phyloP scores from a whole-genome alignment of 805 yeast species.

The Wickerhamomyces rabaulensis region DNA sequence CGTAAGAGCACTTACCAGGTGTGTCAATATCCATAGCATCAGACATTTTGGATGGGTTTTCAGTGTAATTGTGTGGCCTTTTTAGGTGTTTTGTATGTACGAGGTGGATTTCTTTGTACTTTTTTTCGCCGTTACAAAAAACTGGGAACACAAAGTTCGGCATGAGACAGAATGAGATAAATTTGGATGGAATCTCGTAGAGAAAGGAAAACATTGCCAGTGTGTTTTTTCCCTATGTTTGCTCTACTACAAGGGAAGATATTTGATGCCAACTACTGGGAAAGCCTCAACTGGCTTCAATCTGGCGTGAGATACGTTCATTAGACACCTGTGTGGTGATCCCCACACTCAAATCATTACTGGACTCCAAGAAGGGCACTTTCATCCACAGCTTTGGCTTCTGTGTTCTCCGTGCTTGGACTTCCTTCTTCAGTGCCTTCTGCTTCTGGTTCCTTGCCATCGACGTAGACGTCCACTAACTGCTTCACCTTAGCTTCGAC shows the following conservation, averaged over 20 bases:
- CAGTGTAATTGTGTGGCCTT: background rate
- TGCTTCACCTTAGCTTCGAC: constrained; percentile 33
- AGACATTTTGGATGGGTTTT: constrained; percentile 10
- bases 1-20: constrained; percentile 14
- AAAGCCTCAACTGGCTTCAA: no score
- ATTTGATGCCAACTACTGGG: no score
- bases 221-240: no score
- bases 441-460: constrained; percentile 8
- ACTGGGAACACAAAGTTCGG: no score
- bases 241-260: no score
- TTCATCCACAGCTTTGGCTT: background rate
- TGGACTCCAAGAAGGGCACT: background rate
- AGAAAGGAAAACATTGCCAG: no score
- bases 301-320: background rate
- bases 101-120: background rate
- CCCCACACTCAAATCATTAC: background rate
- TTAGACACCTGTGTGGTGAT: background rate
- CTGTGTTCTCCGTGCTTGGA: background rate
- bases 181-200: no score
- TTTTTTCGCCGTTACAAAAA: background rate
- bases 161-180: no score
- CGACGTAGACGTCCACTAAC: constrained; percentile 27
- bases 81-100: background rate
- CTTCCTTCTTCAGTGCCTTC: background rate
- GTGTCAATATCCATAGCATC: constrained; percentile 23